Evolutionary conservation across 306 rosid genomes (phyloP), one percentile per base, ranked within the genome.

Genomic region (Gastrolobium villosum): DNA sequence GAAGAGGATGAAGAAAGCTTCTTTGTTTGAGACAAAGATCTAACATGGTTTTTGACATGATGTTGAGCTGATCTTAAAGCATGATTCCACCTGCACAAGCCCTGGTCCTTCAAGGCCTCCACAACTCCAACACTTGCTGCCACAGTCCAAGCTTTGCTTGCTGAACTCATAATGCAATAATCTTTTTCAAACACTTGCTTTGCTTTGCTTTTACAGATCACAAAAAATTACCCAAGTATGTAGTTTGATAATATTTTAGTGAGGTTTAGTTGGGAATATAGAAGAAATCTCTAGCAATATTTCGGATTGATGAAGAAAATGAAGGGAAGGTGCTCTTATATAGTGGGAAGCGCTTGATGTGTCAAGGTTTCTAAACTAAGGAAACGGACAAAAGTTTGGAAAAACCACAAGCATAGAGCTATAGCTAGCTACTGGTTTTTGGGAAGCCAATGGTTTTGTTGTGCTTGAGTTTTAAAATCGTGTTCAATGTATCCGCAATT

Each of bases 101-200:
- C 92, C 46, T 88, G 90, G 28, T 88, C 92, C 68, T 86, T 84
- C 86, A 86, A 77, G 60, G 84, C 84, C 44, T 84, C 87, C 15
- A 84, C 84, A 75, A 67, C 75, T 31, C 84, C 87, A 84, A 84
- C 78, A 70, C 84, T 84, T 0, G 79, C 59, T 68, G 87, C 87
- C 48, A 84, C 84, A n/a, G 37, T 53, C 87, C 84, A 84, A 61
- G 64, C 52, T 70, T 34, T 79, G 46, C 65, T 49, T 34, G 41
- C 20, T 79, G 80, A 74, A 59, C 84, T 30, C 81, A 81, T 67
- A 7, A 1, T 60, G n/a, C 34, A 20, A 20, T 31, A n/a, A 30
- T 15, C 8, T 43, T 72, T 55, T 14, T 40, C 2, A 39, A 71
- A 5, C 53, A 20, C 50, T 50, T 54, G 6, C 4, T 9, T 5